phyloP scores from a whole-genome alignment of 768 basidiomycete genomes.

The Harrya chromipes region DNA sequence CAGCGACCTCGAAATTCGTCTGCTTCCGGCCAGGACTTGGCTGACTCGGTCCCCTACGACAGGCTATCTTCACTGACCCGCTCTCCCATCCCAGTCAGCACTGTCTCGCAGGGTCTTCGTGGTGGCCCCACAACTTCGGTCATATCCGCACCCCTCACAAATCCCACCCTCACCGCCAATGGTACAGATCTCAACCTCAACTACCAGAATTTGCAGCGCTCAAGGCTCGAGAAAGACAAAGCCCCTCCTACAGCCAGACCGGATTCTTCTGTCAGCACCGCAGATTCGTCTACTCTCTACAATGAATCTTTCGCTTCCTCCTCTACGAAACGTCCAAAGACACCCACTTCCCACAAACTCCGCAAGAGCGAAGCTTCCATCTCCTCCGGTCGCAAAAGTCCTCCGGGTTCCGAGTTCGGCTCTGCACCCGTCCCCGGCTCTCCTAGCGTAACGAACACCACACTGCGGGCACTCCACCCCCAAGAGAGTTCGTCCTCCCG shows the following conservation, averaged over 20 bases:
- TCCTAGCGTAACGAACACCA: conserved; percentile 29
- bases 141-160: conserved; percentile 83
- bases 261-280: conserved; percentile 50
- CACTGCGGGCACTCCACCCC: conserved; percentile 50
- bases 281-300: conserved; percentile 59
- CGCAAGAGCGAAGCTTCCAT: conserved; percentile 56
- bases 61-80: conserved; percentile 51
- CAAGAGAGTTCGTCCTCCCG: conserved; percentile 61
- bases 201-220: conserved; percentile 46
- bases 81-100: conserved; percentile 57
- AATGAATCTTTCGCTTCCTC: conserved; percentile 45
- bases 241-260: conserved; percentile 36
- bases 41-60: conserved; percentile 74
- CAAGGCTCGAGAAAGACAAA: conserved; percentile 53
- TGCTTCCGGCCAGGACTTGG: conserved; percentile 55
- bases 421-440: conserved; percentile 37
- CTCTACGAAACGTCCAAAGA: conserved; percentile 36
- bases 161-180: conserved; percentile 68
- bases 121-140: conserved; percentile 29
- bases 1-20: conserved; percentile 59
- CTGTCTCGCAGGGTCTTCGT: conserved; percentile 53
- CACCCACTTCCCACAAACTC: conserved; percentile 33
- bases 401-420: conserved; percentile 53
- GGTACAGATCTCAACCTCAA: conserved; percentile 76
- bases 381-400: conserved; percentile 47